Percentiles rank a stretch among this genome's conserved stretches.
Conservation (phyloP, 371 early-diverging fungal genomes). For the Fennellomyces sp. region DNA sequence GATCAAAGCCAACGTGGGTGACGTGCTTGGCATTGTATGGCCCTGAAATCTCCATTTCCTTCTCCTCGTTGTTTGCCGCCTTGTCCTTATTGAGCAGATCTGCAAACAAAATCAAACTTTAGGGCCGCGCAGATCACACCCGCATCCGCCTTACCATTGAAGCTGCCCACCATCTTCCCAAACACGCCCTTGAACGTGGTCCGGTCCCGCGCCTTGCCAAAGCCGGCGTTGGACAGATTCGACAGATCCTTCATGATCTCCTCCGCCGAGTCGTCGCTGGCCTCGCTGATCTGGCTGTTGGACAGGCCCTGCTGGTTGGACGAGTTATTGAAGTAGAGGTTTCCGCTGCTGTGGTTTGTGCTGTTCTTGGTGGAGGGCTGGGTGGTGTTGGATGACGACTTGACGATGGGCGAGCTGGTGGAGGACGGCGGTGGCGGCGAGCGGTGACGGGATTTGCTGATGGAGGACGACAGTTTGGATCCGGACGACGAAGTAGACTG, state of each 20-base stretch:
- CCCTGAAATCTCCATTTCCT: conserved; percentile 89
- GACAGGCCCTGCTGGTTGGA: conserved; percentile 5
- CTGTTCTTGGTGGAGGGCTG: conserved; percentile 6
- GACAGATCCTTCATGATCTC: conserved; percentile 5
- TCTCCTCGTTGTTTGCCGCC: conserved; percentile 44
- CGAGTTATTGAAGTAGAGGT: too few species aligned
- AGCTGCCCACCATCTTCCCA: conserved; percentile 63
- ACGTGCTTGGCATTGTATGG: conserved; percentile 97
- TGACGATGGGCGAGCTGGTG: conserved; percentile 25
- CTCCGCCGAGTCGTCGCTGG: conserved; percentile 12
- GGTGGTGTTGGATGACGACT: conserved; percentile 1
- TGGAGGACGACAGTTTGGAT: conserved; percentile 25
- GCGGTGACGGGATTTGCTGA: conserved; percentile 23
- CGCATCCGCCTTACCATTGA: conserved; percentile 53
- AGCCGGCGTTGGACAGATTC: conserved; percentile 16
- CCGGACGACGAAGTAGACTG: conserved; percentile 32
- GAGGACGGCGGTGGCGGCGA: conserved; percentile 31
- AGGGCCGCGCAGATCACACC: neutral
- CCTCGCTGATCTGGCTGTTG: conserved; percentile 17
- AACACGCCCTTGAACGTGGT: conserved; percentile 70
- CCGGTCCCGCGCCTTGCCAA: conserved; percentile 49
- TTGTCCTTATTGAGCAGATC: conserved; percentile 62
- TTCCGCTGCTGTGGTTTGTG: too few species aligned
- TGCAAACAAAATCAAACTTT: conserved; percentile 26
- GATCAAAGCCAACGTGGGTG: conserved; percentile 93